These are phyloP conservation scores for Rhodomyrtus psidioides DNA, from an alignment of 441 rosid species.

Conservation along the genomic window DNA sequence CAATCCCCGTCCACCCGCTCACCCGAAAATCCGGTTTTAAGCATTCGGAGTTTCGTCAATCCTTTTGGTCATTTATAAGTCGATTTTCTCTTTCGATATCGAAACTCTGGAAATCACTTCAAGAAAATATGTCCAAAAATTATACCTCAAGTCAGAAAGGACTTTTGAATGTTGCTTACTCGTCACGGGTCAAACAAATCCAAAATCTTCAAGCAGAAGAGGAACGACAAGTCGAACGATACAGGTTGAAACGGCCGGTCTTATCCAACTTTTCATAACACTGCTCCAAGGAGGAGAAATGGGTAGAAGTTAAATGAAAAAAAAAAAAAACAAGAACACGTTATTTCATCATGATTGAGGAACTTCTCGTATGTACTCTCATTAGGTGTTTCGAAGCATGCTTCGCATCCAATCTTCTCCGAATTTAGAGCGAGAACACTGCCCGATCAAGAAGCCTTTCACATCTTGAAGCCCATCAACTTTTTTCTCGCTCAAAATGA, in stretches of 20 bases:
- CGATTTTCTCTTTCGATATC: too few species aligned
- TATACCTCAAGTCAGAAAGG: too few species aligned
- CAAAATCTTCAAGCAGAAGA: background rate
- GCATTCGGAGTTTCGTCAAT: too few species aligned
- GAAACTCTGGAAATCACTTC: too few species aligned
- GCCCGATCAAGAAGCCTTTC: background rate
- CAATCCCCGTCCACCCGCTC: background rate
- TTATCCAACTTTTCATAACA: background rate
- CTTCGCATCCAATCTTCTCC: background rate
- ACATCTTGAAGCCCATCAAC: background rate
- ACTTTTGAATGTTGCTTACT: too few species aligned
- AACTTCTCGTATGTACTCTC: background rate
- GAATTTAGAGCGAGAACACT: background rate
- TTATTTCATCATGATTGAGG: background rate
- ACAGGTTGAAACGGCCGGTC: background rate
- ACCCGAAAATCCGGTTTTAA: too few species aligned
- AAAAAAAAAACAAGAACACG: background rate
- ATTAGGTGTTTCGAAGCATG: background rate
- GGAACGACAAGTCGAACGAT: background rate
- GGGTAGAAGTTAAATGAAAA: background rate
- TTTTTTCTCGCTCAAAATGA: background rate
- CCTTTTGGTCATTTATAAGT: too few species aligned
- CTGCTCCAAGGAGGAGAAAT: background rate
- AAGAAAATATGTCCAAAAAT: too few species aligned
- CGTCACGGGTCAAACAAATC: background rate